These are phyloP conservation scores for Colletotrichum neosansevieriae DNA, from an alignment of 2,329 filamentous ascomycete genomes.

Conservation along the genomic window DNA sequence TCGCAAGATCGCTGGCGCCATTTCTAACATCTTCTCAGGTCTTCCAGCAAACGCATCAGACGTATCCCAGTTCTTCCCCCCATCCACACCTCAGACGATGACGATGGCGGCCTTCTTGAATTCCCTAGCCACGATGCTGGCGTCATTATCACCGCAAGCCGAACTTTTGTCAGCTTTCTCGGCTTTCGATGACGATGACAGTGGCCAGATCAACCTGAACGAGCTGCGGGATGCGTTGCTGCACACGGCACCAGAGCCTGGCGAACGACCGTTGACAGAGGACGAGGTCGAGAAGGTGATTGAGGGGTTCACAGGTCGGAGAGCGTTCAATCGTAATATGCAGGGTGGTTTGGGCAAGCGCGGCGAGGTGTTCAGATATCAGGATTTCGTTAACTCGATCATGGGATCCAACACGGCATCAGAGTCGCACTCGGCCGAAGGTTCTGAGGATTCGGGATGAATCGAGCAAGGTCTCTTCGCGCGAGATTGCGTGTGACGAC, in stretches of 20 bases:
- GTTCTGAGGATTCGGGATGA: conserved; percentile 40
- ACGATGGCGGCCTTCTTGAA: conserved; percentile 89
- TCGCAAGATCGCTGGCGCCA: neutral
- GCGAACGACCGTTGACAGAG: conserved; percentile 73
- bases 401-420: conserved; percentile 64
- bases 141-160: conserved; percentile 78
- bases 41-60: conserved; percentile 79
- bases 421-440: conserved; percentile 47
- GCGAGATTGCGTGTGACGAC: conserved; percentile 29
- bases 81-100: conserved; percentile 77
- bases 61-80: conserved; percentile 85
- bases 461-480: conserved; percentile 6
- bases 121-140: conserved; percentile 79
- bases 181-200: conserved; percentile 96
- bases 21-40: conserved; percentile 59
- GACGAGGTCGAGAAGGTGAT: conserved; percentile 89
- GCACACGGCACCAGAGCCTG: conserved; percentile 82
- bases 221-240: conserved; percentile 87
- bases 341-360: conserved; percentile 69
- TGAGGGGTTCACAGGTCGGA: conserved; percentile 83
- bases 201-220: conserved; percentile 86
- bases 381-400: conserved; percentile 86
- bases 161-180: conserved; percentile 92
- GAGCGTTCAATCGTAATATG: conserved; percentile 80
- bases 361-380: conserved; percentile 92